Conservation (phyloP, 2,329 filamentous ascomycete species). For the Pseudopyrenochaeta lycopersici region DNA sequence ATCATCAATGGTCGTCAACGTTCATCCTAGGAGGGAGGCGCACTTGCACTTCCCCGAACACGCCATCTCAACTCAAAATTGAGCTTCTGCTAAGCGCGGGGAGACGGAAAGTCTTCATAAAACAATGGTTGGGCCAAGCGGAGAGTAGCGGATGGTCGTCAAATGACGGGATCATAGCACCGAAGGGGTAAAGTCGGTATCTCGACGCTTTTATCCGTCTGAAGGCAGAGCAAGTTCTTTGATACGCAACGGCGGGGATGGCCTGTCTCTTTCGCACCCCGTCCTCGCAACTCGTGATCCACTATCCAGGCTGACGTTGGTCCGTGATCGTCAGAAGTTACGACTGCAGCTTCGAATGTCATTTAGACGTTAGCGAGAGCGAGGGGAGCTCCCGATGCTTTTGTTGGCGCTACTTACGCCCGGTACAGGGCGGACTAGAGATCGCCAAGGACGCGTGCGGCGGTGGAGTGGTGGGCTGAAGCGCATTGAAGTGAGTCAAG, state of each 20-base stretch:
- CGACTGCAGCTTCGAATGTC: not conserved
- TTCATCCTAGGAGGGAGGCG: conserved; percentile 1
- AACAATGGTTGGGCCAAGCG: conserved; percentile 1
- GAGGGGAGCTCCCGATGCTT: not conserved
- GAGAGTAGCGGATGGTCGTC: not conserved
- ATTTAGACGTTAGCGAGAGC: not conserved
- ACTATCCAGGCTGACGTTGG: not conserved
- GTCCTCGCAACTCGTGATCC: not conserved
- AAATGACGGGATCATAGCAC: conserved; percentile 1
- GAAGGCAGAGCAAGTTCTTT: not conserved
- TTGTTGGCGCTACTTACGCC: not conserved
- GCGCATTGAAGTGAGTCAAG: not conserved
- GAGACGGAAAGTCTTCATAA: conserved; percentile 8
- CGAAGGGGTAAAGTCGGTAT: not conserved
- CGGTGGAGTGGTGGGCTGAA: not conserved
- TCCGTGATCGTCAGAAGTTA: not conserved
- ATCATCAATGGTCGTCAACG: conserved; percentile 9
- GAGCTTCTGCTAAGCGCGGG: conserved; percentile 11
- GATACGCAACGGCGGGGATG: not conserved
- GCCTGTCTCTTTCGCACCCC: not conserved
- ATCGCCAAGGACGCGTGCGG: not conserved
- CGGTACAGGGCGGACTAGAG: not conserved
- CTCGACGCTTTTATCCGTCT: not conserved
- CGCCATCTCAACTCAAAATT: conserved; percentile 12
- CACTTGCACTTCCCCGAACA: conserved; percentile 1